These are phyloP conservation scores for Quercus variabilis DNA, from an alignment of 306 rosid species.

Conservation along the genomic window DNA sequence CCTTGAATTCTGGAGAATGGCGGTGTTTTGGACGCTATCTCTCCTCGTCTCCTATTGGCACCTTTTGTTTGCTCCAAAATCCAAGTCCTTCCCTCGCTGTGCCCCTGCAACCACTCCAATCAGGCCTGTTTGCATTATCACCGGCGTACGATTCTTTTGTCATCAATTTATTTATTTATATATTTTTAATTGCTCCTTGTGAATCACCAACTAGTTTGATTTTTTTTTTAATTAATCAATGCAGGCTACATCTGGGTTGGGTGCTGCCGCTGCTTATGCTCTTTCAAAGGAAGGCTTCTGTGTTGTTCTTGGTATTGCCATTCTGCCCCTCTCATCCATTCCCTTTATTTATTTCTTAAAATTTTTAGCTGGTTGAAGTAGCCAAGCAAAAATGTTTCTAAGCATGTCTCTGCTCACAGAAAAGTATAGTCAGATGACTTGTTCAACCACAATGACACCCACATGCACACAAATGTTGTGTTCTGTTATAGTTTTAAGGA, in stretches of 20 bases:
- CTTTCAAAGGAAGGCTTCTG: conserved; percentile 70
- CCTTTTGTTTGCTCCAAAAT: conserved; percentile 26
- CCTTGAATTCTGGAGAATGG: no score
- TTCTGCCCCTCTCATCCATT: not conserved
- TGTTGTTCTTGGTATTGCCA: conserved; percentile 58
- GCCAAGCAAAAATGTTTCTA: not conserved
- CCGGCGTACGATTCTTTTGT: conserved; percentile 54
- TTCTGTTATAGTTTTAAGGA: no score
- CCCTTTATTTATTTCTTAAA: no score
- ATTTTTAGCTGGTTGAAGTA: no score
- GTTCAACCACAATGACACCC: not conserved
- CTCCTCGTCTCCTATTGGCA: conserved; percentile 36
- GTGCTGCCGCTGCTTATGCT: conserved; percentile 66
- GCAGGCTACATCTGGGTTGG: conserved; percentile 95
- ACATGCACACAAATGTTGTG: no score
- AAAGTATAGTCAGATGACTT: not conserved
- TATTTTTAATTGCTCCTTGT: not conserved
- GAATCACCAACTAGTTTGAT: not conserved
- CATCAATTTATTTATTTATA: not conserved
- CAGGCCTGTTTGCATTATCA: conserved; percentile 68
- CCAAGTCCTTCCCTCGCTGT: conserved; percentile 34
- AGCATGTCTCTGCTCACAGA: not conserved
- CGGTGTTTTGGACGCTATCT: no score
- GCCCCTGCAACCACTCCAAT: conserved; percentile 17
- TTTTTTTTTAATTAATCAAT: not conserved